Base-by-base conservation (phyloP, 1,139 yeast species). In the Casaregolazyma suthepensis region DNA sequence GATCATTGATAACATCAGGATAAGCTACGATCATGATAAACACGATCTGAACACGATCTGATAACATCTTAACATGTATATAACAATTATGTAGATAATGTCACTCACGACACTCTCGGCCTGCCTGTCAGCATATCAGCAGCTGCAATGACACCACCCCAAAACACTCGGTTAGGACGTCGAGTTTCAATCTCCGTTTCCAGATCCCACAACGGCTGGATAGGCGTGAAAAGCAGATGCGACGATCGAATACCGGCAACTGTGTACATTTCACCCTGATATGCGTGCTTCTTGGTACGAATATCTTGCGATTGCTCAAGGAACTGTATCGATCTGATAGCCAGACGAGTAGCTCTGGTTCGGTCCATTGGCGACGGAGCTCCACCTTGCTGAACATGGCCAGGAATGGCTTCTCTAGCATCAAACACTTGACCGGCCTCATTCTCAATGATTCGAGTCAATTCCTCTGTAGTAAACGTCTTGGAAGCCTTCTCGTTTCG, bases 321-420 rank as follows among this genome's bases (percentile, higher is more conserved):
- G 71, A 88, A 93, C 67, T 87, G 87, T 52, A 90, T 84, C 54
- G 96, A 89, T 70, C 82, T 85, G 60, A 91, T 84, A 3, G 96
- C 96, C 69, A 85, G 85, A 68, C 98, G 80, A 13, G 95, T 86
- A 15, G 96, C 96, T 59, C 93, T 80, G 19, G 91, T 87, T 72
- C 98, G 83, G 71, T 93, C 99, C 71, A 90, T 87, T 6, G 98
- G 89, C 2, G 97, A 87, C 43, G 99, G 99, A 52, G 83, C 81
- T 56, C 95, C 96, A 70, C 99, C 99, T 72, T 93, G 99, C 76
- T 93, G 99, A 52, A 90, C 95, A 67, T 93, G 99, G 29, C 99
- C 99, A 12, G 99, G 99, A 53, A 91, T 84, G 15, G 99, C 99
- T 3, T 96, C 90, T 71, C 96, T 85, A 18, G 95, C 87, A 65